Evolutionary conservation across 176 grass and related monocot species (phyloP).

Genomic region (Metroxylon sagu): DNA sequence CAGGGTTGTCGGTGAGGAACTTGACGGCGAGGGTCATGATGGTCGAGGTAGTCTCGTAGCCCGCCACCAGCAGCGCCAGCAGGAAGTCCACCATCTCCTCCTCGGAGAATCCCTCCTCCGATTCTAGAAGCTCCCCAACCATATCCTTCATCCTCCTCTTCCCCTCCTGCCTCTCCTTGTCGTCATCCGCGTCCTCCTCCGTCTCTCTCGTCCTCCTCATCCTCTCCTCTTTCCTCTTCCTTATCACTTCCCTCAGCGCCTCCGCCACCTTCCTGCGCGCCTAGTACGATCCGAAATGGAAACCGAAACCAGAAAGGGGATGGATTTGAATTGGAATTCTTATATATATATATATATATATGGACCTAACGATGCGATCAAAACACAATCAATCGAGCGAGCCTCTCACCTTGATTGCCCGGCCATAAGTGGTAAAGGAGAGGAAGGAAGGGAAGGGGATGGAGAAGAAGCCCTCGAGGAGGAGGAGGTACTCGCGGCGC

Average conservation of each 20-base stretch:
- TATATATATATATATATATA: neutral
- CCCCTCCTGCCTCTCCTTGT: neutral
- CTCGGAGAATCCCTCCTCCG: constrained; percentile 60
- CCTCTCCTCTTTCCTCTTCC: constrained; percentile 54
- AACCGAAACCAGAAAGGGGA: neutral
- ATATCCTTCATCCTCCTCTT: constrained; percentile 52
- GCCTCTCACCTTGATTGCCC: constrained; percentile 64
- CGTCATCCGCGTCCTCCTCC: neutral
- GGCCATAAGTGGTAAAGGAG: constrained; percentile 85
- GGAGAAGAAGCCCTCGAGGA: constrained; percentile 95
- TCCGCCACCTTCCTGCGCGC: constrained; percentile 87
- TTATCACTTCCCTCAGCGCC: constrained; percentile 73
- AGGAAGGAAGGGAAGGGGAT: constrained; percentile 72
- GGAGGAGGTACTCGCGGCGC: constrained; percentile 71
- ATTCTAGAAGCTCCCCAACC: constrained; percentile 76
- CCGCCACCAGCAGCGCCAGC: constrained; percentile 69
- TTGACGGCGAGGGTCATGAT: constrained; percentile 90
- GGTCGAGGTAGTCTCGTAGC: constrained; percentile 88
- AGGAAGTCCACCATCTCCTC: constrained; percentile 98
- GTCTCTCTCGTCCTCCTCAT: neutral
- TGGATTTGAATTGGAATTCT: neutral
- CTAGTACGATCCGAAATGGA: constrained; percentile 12
- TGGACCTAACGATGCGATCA: neutral
- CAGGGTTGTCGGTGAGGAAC: constrained; percentile 76
- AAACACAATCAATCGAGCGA: neutral